Base-by-base conservation (phyloP, 2,329 filamentous ascomycete genomes). In the Torrubiella hemipterigena region DNA sequence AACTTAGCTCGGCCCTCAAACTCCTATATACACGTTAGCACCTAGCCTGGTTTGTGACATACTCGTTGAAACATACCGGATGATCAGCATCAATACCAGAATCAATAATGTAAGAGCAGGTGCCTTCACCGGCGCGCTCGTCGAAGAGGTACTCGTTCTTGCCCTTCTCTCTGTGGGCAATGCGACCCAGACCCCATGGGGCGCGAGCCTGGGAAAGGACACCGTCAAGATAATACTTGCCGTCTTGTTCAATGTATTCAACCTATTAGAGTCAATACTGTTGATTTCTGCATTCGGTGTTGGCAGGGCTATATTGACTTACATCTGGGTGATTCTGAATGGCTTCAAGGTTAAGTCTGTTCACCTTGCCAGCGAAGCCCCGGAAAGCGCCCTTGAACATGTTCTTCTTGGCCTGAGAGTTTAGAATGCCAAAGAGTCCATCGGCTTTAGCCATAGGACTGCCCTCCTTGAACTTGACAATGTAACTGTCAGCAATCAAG, bases 191-290 rank as follows among this genome's bases (percentile, higher is more conserved):
- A 13, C 56, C 56, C 58, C 58, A 63, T 14, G 55, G 50, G n/a
- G 61, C 55, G 26, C 45, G 41, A 16, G 31, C 33, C 42, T 65
- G 59, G 12, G 47, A 48, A n/a, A 26, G 54, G 43, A 8, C 51
- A 43, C 31, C 58, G 49, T 29, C 51, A 36, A 82, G 81, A 61
- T 81, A 48, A 27, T 63, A 44, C 19, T 49, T 38, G 27, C 45
- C 49, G 36, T 65, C 58, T 33, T 56, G 52, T 46, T 63, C 58
- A 20, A 63, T 48, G 39, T 51, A 61, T 12, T 55, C 52, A 25
- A 56, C 50, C 33, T 38, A 11, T 19, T 9, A 17, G 13, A 5
- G 29, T 7, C 3, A 26, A 8, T 26, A 11, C 7, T 26, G n/a
- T 7, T 26, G 24, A 26, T 26, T 11, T 4, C 3, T 9, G 11